Base-by-base conservation (phyloP, 2,329 filamentous ascomycete species). In the Pestalotiopsis sp. region DNA sequence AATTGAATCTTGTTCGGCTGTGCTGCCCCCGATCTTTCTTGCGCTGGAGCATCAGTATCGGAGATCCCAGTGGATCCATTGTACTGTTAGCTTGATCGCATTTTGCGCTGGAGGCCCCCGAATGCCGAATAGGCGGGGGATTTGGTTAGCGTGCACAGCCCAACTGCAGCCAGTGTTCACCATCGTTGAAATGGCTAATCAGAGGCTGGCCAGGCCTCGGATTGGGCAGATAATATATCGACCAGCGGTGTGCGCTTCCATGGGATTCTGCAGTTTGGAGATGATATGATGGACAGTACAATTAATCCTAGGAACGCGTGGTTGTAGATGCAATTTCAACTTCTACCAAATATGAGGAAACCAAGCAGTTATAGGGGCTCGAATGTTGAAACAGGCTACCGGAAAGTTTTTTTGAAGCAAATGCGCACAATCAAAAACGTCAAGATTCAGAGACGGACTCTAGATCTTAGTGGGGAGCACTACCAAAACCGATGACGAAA, bases 381-480 rank as follows among this genome's bases (percentile, higher is more conserved):
- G 23, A 27, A 59, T 17, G 23, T n/a, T 23, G 25, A 59, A 62
- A 38, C 25, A 39, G 14, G 2, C 27, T 20, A 36, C 5, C 4
- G 13, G 17, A 11, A 14, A 39, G n/a, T 11, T 39, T 27, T 17
- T 9, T 39, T 7, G 2, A 36, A 36, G 31, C 31, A 14, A 17
- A 23, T 27, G 57, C 23, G 23, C 13, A 31, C 31, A 36, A 62
- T 62, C 27, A 39, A 36, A 39, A 39, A 62, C 27, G 59, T 62
- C 59, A 62, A 62, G 59, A 62, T 39, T 62, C 20, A 36, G 14
- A 36, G 59, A n/a, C 17, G 14, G n/a, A 36, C 25, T 62, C 31
- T 39, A 62, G 59, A 62, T 62, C 59, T 62, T 62, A 20, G 59
- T 62, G 59, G 59, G 59, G 59, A 36, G 31, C 59, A 62, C 59